phyloP scores from a whole-genome alignment of 768 basidiomycete species.

The Leccinum rimulosum region DNA sequence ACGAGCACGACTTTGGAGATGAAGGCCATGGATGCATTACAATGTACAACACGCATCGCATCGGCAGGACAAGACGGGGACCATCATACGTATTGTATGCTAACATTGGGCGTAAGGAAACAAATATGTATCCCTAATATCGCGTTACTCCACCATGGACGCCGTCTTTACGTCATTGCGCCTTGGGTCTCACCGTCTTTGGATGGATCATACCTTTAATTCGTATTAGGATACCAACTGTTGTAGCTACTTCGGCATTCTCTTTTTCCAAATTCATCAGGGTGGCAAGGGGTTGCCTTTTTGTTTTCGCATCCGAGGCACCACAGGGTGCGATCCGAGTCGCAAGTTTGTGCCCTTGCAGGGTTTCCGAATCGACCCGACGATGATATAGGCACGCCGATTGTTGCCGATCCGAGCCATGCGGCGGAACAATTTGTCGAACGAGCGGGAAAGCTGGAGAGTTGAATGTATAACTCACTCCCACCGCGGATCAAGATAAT shows the following conservation, averaged over 20 bases:
- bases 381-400: not conserved
- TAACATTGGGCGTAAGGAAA: conserved; percentile 7
- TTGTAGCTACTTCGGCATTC: conserved; percentile 5
- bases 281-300: conserved; percentile 22
- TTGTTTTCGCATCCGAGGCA: not conserved
- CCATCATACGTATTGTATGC: conserved; percentile 3
- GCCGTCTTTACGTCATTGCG: not conserved
- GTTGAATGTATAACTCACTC: not conserved
- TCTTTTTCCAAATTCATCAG: not conserved
- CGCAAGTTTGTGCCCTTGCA: not conserved
- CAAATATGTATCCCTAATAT: conserved; percentile 24
- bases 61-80: conserved; percentile 15
- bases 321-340: not conserved
- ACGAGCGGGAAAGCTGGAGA: not conserved
- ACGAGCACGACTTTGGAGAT: not conserved
- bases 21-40: conserved; percentile 20
- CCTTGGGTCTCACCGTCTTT: not conserved
- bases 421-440: not conserved
- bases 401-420: not conserved
- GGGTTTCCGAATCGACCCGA: not conserved
- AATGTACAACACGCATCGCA: conserved; percentile 28
- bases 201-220: conserved; percentile 15
- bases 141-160: conserved; percentile 12
- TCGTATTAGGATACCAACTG: conserved; percentile 17
- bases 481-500: not conserved